phyloP scores from a whole-genome alignment of 2,329 filamentous ascomycete species.

The Alternaria burnsii region DNA sequence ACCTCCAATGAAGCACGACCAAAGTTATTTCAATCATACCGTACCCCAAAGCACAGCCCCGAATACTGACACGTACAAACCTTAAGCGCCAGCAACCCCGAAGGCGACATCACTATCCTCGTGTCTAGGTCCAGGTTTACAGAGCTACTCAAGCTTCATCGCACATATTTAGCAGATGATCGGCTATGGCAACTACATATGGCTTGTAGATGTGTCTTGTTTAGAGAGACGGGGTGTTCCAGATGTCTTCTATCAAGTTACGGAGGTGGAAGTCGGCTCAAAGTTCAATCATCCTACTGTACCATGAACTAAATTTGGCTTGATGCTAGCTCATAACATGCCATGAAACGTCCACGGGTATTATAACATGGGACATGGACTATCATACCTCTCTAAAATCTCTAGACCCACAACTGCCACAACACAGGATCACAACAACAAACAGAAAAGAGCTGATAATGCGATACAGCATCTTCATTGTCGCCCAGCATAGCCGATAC shows the following conservation, averaged over 20 bases:
- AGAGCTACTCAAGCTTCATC: background rate
- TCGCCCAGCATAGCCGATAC: background rate
- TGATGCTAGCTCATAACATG: background rate
- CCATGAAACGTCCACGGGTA: background rate
- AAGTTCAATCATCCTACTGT: background rate
- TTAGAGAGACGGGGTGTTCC: background rate
- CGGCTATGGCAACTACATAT: background rate
- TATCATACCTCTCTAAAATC: background rate
- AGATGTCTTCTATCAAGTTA: background rate
- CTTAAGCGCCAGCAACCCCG: background rate
- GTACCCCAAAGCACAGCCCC: too few species aligned
- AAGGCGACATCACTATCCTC: background rate
- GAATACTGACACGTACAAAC: background rate
- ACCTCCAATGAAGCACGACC: too few species aligned
- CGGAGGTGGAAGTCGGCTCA: background rate
- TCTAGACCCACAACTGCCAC: background rate
- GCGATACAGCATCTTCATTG: constrained; percentile 6
- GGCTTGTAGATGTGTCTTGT: background rate
- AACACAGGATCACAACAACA: background rate
- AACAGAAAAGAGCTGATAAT: background rate
- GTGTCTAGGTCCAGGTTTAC: background rate
- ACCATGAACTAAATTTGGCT: background rate
- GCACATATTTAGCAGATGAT: background rate
- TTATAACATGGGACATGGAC: background rate
- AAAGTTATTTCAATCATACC: too few species aligned